phyloP scores from a whole-genome alignment of 805 yeast genomes.

The Candida patagonica region DNA sequence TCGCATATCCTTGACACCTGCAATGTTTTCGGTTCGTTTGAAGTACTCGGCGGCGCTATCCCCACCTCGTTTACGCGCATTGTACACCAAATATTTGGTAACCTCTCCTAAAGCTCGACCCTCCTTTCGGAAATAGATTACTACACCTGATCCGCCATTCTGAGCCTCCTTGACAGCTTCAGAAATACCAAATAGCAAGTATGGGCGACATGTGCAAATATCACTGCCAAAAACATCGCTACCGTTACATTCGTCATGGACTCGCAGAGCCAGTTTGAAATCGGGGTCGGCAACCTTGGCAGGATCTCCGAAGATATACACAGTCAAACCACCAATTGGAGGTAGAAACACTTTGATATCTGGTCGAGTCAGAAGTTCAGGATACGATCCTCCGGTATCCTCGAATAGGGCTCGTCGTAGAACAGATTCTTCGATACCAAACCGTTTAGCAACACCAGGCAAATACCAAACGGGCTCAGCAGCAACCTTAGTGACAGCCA shows the following conservation, averaged over 20 bases:
- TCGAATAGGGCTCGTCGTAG: constrained; percentile 53
- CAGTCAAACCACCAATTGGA: constrained; percentile 62
- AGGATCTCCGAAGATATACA: constrained; percentile 57
- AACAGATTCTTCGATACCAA: constrained; percentile 46
- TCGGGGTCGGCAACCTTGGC: constrained; percentile 42
- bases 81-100: constrained; percentile 59
- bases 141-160: constrained; percentile 55
- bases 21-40: constrained; percentile 61
- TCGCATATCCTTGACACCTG: constrained; percentile 66
- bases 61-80: constrained; percentile 61
- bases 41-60: constrained; percentile 61
- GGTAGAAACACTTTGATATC: constrained; percentile 58
- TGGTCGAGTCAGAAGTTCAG: constrained; percentile 58
- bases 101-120: constrained; percentile 66
- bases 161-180: constrained; percentile 66
- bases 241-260: constrained; percentile 65
- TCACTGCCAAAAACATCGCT: constrained; percentile 63
- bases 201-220: constrained; percentile 63
- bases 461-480: constrained; percentile 65
- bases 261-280: constrained; percentile 45
- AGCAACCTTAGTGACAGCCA: constrained; percentile 55
- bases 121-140: constrained; percentile 58
- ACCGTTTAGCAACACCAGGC: constrained; percentile 60
- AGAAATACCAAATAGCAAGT: constrained; percentile 53
- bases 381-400: constrained; percentile 65